Evolutionary conservation across 208 protist species (phyloP).

Genomic region (Crithidia mellificae): DNA sequence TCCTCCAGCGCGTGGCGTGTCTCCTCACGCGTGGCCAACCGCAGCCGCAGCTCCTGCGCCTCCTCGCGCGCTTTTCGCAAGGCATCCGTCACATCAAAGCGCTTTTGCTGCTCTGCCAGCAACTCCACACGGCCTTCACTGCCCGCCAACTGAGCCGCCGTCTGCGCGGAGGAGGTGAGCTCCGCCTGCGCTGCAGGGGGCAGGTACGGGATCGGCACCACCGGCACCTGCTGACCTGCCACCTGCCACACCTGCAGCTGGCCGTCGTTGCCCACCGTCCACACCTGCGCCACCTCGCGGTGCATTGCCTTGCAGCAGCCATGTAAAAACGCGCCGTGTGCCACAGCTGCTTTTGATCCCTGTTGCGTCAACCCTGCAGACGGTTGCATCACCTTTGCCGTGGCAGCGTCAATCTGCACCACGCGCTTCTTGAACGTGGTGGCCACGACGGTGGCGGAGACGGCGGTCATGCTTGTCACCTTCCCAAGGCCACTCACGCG

Average conservation of each 20-base stretch:
- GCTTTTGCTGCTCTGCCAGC: slow-evolving; percentile 19
- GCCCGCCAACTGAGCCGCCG: slow-evolving; percentile 12
- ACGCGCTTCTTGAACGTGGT: slow-evolving; percentile 56
- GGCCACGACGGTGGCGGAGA: slow-evolving; percentile 65
- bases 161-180: slow-evolving; percentile 22
- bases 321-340: slow-evolving; percentile 62
- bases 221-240: slow-evolving; percentile 41
- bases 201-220: slow-evolving; percentile 26
- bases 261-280: slow-evolving; percentile 65
- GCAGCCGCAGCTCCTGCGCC: slow-evolving; percentile 73
- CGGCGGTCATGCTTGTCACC: slow-evolving; percentile 54
- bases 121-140: slow-evolving; percentile 26
- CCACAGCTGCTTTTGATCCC: too few species aligned
- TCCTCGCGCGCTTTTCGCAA: slow-evolving; percentile 54
- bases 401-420: slow-evolving; percentile 46
- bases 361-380: too few species aligned
- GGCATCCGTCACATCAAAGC: slow-evolving; percentile 37
- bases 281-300: slow-evolving; percentile 57
- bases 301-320: slow-evolving; percentile 43
- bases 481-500: slow-evolving; percentile 37
- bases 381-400: slow-evolving; percentile 25
- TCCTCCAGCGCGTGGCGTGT: slow-evolving; percentile 39
- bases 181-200: slow-evolving; percentile 31
- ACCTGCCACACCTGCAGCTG: slow-evolving; percentile 48
- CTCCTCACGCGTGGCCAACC: slow-evolving; percentile 42